Percentiles rank a stretch among this genome's conserved stretches.
These are phyloP conservation scores for Cyberlindnera nakhonratchasimensis DNA, from an alignment of 805 yeast species.

Conservation along the genomic window DNA sequence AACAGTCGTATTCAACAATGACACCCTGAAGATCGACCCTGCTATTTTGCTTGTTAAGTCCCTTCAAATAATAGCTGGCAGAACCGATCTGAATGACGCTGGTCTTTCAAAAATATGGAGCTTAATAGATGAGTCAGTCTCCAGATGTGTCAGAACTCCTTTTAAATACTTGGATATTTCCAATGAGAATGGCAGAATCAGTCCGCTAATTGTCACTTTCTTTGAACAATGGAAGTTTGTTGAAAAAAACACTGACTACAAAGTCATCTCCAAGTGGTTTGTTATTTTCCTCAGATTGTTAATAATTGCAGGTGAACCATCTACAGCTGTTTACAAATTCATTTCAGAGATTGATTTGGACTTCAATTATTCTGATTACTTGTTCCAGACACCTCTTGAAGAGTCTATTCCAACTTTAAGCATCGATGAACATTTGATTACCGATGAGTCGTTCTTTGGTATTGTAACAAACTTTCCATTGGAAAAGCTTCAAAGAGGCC, in stretches of 20 bases:
- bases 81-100: constrained; percentile 16
- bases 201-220: constrained; percentile 56
- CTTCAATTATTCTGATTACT: constrained; percentile 23
- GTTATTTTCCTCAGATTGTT: constrained; percentile 44
- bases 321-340: constrained; percentile 10
- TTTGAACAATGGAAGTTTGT: constrained; percentile 70
- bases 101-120: constrained; percentile 45
- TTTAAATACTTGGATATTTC: constrained; percentile 76
- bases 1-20: constrained; percentile 52
- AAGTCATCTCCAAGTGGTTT: constrained; percentile 45
- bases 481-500: constrained; percentile 25
- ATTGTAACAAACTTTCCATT: constrained; percentile 32
- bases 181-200: constrained; percentile 33
- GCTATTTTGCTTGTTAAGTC: constrained; percentile 52
- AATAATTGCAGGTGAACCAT: constrained; percentile 58
- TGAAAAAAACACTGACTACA: constrained; percentile 28
- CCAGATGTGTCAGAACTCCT: constrained; percentile 70
- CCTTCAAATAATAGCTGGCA: constrained; percentile 29
- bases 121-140: constrained; percentile 70
- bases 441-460: constrained; percentile 33
- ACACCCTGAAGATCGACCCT: constrained; percentile 47
- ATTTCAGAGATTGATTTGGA: constrained; percentile 16
- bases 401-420: constrained; percentile 9
- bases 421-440: constrained; percentile 16
- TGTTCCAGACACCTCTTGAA: constrained; percentile 20